Evolutionary conservation across 2,329 filamentous ascomycete genomes (phyloP).

Genomic region (Knoxdaviesia proteae): DNA sequence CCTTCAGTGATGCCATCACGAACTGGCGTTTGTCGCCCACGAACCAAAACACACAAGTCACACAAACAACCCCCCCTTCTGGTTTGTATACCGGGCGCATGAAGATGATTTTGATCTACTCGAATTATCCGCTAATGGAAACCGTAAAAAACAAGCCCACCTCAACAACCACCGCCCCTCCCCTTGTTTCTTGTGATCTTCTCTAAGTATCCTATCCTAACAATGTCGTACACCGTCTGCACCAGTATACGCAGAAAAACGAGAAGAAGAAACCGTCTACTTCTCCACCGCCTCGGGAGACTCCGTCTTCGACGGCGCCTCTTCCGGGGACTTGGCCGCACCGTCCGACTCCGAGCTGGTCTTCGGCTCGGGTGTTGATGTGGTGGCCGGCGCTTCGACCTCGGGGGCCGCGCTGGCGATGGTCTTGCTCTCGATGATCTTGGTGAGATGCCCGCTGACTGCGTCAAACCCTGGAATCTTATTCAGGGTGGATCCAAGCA

Average conservation of each 20-base stretch:
- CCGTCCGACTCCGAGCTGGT: not conserved
- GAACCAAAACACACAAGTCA: not conserved
- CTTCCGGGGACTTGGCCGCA: not conserved
- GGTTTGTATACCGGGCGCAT: not conserved
- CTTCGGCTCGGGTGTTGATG: conserved; percentile 2
- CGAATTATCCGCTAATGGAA: not conserved
- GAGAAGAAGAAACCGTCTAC: too few species aligned
- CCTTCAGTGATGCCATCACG: not conserved
- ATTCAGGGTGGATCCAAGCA: conserved; percentile 47
- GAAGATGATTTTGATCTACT: not conserved
- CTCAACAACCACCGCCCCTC: too few species aligned
- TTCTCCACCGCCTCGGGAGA: too few species aligned
- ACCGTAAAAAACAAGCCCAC: too few species aligned
- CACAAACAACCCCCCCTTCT: not conserved
- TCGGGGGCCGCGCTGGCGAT: conserved; percentile 5
- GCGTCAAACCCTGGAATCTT: conserved; percentile 66
- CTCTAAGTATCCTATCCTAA: too few species aligned
- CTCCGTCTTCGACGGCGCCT: too few species aligned
- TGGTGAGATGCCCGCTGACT: conserved; percentile 46
- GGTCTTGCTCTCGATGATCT: conserved; percentile 39
- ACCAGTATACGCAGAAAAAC: too few species aligned
- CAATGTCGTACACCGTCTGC: too few species aligned
- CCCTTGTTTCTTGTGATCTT: too few species aligned
- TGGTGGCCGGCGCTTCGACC: conserved; percentile 11
- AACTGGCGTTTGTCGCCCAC: not conserved